phyloP scores from a whole-genome alignment of 768 basidiomycete species.

The Trametes cingulata region DNA sequence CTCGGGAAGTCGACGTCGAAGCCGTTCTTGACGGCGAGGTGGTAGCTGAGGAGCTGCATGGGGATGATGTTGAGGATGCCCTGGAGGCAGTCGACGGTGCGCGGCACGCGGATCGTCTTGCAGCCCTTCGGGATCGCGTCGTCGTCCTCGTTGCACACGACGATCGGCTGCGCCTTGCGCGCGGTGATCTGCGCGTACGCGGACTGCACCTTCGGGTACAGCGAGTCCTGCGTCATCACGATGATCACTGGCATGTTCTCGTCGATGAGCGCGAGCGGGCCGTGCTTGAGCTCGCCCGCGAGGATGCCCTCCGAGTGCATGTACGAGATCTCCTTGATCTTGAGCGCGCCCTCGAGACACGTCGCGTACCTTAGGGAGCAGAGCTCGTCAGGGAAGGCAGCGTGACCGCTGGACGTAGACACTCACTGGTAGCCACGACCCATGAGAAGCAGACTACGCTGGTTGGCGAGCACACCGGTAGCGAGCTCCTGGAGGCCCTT shows the following conservation, averaged over 20 bases:
- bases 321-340: slow-evolving; percentile 99
- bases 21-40: slow-evolving; percentile 92
- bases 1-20: slow-evolving; percentile 99
- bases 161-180: slow-evolving; percentile 92
- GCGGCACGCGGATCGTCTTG: slow-evolving; percentile 92
- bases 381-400: neutral
- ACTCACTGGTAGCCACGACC: slow-evolving; percentile 94
- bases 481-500: slow-evolving; percentile 78
- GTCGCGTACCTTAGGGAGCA: slow-evolving; percentile 80
- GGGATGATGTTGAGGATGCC: slow-evolving; percentile 97
- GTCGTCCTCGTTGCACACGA: slow-evolving; percentile 94
- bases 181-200: slow-evolving; percentile 97
- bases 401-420: neutral
- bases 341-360: slow-evolving; percentile 95
- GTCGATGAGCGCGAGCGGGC: slow-evolving; percentile 95
- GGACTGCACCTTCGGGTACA: slow-evolving; percentile 97
- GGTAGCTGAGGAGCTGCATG: slow-evolving; percentile 93
- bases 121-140: slow-evolving; percentile 68
- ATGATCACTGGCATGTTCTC: slow-evolving; percentile 99
- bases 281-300: slow-evolving; percentile 98
- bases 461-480: slow-evolving; percentile 68
- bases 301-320: slow-evolving; percentile 89
- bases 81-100: slow-evolving; percentile 92
- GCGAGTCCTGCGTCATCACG: slow-evolving; percentile 98
- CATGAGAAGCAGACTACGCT: slow-evolving; percentile 93